Base-by-base conservation (phyloP, 352 stramenopile genomes). In the Globisporangium nagaii region DNA sequence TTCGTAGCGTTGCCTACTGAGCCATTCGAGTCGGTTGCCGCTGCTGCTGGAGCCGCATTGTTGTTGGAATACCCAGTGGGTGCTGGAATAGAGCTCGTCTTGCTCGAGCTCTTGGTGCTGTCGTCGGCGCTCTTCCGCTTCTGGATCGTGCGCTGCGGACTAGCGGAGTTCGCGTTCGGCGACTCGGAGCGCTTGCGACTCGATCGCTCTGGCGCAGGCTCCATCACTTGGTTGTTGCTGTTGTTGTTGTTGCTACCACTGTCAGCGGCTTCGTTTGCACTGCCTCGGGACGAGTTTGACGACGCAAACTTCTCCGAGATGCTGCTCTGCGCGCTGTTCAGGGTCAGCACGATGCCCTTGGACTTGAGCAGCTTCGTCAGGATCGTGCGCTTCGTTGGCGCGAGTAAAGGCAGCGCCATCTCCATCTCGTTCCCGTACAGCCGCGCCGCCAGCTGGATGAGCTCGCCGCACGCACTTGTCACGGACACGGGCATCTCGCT, bases 381-480 rank as follows among this genome's bases (percentile, higher is more conserved):
- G 5, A 72, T 58, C 24, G 65, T 65, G 3, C 81, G 70, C 58
- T 87, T 89, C 0, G 70, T 73, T 7, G 81, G 81, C 15, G 81
- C 64, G 3, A 91, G 62, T 13, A 88, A 43, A 7, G 69, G 73
- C 20, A 91, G 44, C 27, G 73, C 61, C 2, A 43, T 58, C 32
- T 89, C 75, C 53, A 91, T 73, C 52, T 89, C 81, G 15, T 35
- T 44, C 0, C 59, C 60, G 57, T 83, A 91, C 41, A 82, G 60
- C 22, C 70, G 66, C 10, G 68, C 70, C 2, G 63, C 60, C 8
- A 82, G 54, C 37, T 75, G 65, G 6, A 92, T 53, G 2, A 92
- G 63, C n/a, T 87, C 73, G 2, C 77, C 62, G 59, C 75, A 86
- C 1, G 73, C 76, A 25, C 63, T 73, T 20, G 71, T 66, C 8